Evolutionary conservation across 2,329 filamentous ascomycete genomes (phyloP).

Genomic region (Diplodia intermedia): DNA sequence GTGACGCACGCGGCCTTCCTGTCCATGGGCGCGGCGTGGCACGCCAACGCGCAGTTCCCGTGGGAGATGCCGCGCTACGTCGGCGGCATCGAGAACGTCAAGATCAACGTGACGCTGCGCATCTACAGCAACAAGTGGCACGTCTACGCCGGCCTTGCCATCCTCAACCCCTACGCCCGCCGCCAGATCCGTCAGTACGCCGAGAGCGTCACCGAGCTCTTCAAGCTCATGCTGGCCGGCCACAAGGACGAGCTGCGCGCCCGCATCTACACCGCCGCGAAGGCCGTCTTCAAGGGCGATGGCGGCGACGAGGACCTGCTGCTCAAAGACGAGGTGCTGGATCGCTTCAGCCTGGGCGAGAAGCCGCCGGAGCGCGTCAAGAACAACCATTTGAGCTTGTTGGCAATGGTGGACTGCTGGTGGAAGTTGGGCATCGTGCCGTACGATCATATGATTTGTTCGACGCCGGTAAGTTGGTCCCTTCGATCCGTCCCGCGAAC

Average conservation of each 20-base stretch:
- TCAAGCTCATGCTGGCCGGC: slow-evolving; percentile 94
- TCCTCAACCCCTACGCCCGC: slow-evolving; percentile 91
- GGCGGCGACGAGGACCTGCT: slow-evolving; percentile 67
- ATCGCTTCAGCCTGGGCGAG: slow-evolving; percentile 84
- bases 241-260: slow-evolving; percentile 74
- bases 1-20: slow-evolving; percentile 97
- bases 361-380: slow-evolving; percentile 71
- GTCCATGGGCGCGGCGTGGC: slow-evolving; percentile 96
- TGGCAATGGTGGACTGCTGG: slow-evolving; percentile 99
- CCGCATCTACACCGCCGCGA: slow-evolving; percentile 81
- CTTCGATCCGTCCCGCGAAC: background rate
- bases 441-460: slow-evolving; percentile 99
- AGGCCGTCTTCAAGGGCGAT: slow-evolving; percentile 68
- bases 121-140: slow-evolving; percentile 99
- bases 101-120: slow-evolving; percentile 96
- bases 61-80: slow-evolving; percentile 97
- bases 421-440: slow-evolving; percentile 90
- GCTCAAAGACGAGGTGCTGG: slow-evolving; percentile 79
- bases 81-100: slow-evolving; percentile 97
- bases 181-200: slow-evolving; percentile 96
- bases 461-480: slow-evolving; percentile 71
- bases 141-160: slow-evolving; percentile 96
- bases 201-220: slow-evolving; percentile 87
- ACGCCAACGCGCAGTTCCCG: slow-evolving; percentile 91
- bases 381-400: slow-evolving; percentile 91